Conservation (phyloP, 2,329 filamentous ascomycete genomes). For the Penicillium sp. region DNA sequence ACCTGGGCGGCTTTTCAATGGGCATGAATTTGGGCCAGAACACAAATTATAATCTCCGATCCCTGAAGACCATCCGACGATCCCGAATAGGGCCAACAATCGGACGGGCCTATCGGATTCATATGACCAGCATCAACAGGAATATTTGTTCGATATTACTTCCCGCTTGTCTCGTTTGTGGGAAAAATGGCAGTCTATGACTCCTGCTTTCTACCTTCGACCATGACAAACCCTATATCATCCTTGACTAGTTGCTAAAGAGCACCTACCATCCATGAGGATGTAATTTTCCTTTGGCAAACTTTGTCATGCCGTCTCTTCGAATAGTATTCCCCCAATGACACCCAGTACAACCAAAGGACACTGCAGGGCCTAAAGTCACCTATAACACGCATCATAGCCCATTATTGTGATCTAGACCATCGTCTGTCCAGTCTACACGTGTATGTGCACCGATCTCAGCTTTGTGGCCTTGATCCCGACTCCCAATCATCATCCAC, state of each 20-base stretch:
- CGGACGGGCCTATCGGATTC: background rate
- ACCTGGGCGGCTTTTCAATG: background rate
- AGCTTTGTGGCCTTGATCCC: background rate
- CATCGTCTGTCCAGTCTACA: conserved; percentile 1
- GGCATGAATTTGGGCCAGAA: background rate
- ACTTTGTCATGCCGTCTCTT: background rate
- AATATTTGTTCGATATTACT: background rate
- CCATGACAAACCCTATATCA: background rate
- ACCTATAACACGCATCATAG: background rate
- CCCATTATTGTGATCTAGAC: conserved; percentile 3
- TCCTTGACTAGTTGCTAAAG: background rate
- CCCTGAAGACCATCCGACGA: background rate
- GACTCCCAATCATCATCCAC: background rate
- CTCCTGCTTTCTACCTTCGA: background rate
- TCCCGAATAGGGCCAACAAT: background rate
- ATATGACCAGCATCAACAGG: background rate
- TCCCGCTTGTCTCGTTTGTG: background rate
- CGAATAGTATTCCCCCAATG: background rate
- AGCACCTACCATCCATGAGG: background rate
- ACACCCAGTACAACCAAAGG: background rate
- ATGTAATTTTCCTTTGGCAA: too few relatives aligned
- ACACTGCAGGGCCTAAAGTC: background rate
- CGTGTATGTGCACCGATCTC: conserved; percentile 4
- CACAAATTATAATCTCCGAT: background rate
- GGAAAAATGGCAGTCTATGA: background rate